phyloP scores from a whole-genome alignment of 2,329 filamentous ascomycete genomes.

The Talaromyces sp. region DNA sequence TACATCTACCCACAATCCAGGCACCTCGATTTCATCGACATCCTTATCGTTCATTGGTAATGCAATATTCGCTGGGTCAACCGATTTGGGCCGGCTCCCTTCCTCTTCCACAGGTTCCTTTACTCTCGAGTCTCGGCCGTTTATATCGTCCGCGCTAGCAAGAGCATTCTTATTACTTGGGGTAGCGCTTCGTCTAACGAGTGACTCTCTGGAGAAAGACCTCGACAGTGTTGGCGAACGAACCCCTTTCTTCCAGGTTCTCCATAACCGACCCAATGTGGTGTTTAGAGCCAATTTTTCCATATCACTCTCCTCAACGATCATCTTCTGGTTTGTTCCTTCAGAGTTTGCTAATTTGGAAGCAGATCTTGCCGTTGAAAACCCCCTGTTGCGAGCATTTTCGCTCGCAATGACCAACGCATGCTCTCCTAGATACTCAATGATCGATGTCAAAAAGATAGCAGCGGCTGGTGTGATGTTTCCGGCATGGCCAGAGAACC shows the following conservation, averaged over 20 bases:
- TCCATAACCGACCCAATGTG: conserved; percentile 83
- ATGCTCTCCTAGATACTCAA: conserved; percentile 92
- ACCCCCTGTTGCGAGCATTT: conserved; percentile 56
- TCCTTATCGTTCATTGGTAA: conserved; percentile 53
- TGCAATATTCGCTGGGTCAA: conserved; percentile 30
- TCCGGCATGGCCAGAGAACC: conserved; percentile 53
- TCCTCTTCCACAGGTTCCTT: conserved; percentile 17
- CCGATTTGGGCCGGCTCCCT: conserved; percentile 15
- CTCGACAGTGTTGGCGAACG: conserved; percentile 33
- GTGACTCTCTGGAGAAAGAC: conserved; percentile 39
- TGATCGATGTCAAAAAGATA: conserved; percentile 90
- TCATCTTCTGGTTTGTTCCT: conserved; percentile 57
- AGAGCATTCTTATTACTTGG: conserved; percentile 36
- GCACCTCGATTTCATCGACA: conserved; percentile 63
- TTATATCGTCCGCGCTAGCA: conserved; percentile 30
- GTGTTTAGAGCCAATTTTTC: conserved; percentile 88
- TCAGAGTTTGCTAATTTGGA: conserved; percentile 2
- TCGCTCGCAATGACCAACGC: conserved; percentile 81
- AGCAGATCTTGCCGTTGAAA: conserved; percentile 28
- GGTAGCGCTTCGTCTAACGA: conserved; percentile 27
- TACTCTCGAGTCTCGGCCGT: conserved; percentile 16
- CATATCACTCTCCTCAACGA: conserved; percentile 88
- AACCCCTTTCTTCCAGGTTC: conserved; percentile 82
- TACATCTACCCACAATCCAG: conserved; percentile 52
- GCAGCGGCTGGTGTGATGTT: conserved; percentile 84